Evolutionary conservation across 2,329 filamentous ascomycete genomes (phyloP), one percentile per base, ranked within the genome.

Genomic region (Diaporthe citri): DNA sequence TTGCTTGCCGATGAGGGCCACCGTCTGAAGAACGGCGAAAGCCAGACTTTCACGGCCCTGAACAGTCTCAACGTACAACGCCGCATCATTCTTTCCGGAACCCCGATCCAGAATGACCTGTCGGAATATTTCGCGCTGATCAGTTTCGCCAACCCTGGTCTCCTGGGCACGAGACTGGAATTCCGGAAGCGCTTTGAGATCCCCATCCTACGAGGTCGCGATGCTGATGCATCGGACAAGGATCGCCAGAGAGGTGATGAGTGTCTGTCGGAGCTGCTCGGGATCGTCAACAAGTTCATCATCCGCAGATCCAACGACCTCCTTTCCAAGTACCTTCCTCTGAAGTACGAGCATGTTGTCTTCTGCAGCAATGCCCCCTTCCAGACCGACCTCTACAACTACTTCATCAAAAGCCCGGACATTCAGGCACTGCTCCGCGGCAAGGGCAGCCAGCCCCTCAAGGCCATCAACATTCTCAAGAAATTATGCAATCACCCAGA

Each of bases 341-440:
- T 98, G 86, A 99, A 99, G 86, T 99, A 99, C 84, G 97, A 99
- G 84, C 97, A 99, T 82, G 97, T 99, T 41, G 97, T 99, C 1
- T 99, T 99, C 85, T 99, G 97, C 88, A 96, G 96, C 79, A 89
- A 98, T 60, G 94, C 97, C 22, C 94, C 94, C 0, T 98, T 99
- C 85, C 97, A 99, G 83, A 89, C 95, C 72, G 94, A 95, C 78
- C 87, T 99, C 1, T 99, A 99, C 87, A 98, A 98, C 81, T 95
- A 98, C 84, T 99, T 99, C 84, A 96, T 99, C 83, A 95, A 94
- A 67, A 98, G 96, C 76, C 96, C 97, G 0, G 95, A 97, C 76
- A 98, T 99, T 80, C 95, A 97, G 82, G 95, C 94, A 71, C 87
- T 99, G 59, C 90, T 99, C 48, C 92, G 94, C 78, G 97, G 97